These are phyloP conservation scores for Ascochyta koolunga DNA, from an alignment of 2,329 filamentous ascomycete species.

Conservation along the genomic window DNA sequence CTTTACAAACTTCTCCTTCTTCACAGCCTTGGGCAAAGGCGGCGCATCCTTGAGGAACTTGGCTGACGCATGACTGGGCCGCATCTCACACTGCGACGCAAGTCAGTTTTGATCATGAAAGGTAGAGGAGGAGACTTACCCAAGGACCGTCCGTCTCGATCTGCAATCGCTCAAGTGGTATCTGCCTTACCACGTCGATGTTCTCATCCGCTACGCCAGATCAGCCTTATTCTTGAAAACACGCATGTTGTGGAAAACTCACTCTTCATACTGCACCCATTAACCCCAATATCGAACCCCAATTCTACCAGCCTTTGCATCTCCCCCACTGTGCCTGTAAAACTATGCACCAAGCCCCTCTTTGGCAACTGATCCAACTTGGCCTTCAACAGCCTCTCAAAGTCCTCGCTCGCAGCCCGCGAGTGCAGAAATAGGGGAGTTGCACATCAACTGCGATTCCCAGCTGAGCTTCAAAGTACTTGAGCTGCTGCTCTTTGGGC, in stretches of 20 bases:
- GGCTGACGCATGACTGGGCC: slow-evolving; percentile 84
- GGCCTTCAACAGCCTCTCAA: slow-evolving; percentile 68
- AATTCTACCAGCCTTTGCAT: slow-evolving; percentile 80
- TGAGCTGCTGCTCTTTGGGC: slow-evolving; percentile 77
- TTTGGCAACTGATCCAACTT: slow-evolving; percentile 70
- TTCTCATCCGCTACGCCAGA: slow-evolving; percentile 63
- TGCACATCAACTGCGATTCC: slow-evolving; percentile 77
- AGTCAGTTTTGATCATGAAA: not conserved
- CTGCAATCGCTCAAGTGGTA: slow-evolving; percentile 82
- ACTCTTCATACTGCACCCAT: slow-evolving; percentile 94
- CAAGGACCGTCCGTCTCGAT: slow-evolving; percentile 97
- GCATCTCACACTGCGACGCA: slow-evolving; percentile 75
- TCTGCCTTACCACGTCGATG: slow-evolving; percentile 77
- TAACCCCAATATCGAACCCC: slow-evolving; percentile 90
- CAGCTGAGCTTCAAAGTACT: slow-evolving; percentile 84
- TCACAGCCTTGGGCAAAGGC: slow-evolving; percentile 78
- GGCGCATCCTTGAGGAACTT: slow-evolving; percentile 73
- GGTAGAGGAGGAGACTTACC: slow-evolving; percentile 45
- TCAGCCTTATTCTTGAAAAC: slow-evolving; percentile 1
- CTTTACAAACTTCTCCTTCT: slow-evolving; percentile 93
- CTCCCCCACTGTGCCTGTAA: slow-evolving; percentile 87
- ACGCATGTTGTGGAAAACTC: not conserved
- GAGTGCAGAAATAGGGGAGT: slow-evolving; percentile 93
- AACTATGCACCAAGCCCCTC: slow-evolving; percentile 89
- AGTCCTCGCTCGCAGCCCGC: slow-evolving; percentile 71